Conservation (phyloP, 768 basidiomycete genomes). For the Thelephora ganbajun region DNA sequence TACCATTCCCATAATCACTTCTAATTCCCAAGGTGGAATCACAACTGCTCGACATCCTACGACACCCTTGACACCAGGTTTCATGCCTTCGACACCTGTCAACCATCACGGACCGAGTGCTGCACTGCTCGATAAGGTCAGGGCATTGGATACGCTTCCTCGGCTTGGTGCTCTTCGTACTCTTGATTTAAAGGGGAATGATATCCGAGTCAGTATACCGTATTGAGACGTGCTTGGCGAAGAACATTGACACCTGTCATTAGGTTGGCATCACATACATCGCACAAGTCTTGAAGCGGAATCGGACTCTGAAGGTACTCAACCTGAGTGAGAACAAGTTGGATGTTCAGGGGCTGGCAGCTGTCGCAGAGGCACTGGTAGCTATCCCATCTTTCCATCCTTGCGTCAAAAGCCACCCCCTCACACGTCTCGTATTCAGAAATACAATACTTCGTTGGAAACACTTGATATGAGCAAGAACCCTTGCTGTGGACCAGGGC, state of each 20-base stretch:
- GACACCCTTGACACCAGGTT: slow-evolving; percentile 8
- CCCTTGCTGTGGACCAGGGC: slow-evolving; percentile 77
- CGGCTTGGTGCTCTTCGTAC: slow-evolving; percentile 77
- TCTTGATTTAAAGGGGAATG: slow-evolving; percentile 85
- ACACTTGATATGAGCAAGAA: slow-evolving; percentile 90
- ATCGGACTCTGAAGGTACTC: slow-evolving; percentile 85
- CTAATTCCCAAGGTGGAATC: slow-evolving; percentile 32
- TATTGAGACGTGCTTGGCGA: too few species aligned
- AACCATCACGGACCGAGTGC: slow-evolving; percentile 44
- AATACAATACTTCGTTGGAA: slow-evolving; percentile 90
- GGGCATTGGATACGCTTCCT: slow-evolving; percentile 80
- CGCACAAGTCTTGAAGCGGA: slow-evolving; percentile 91
- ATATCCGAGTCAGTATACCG: slow-evolving; percentile 56
- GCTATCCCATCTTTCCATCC: slow-evolving; percentile 14
- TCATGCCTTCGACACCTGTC: slow-evolving; percentile 3
- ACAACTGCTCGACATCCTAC: slow-evolving; percentile 27
- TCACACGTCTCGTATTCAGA: slow-evolving; percentile 29
- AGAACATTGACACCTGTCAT: not conserved
- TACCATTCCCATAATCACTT: slow-evolving; percentile 58
- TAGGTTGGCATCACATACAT: slow-evolving; percentile 76
- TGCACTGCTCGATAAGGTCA: slow-evolving; percentile 75
- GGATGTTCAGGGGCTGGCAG: slow-evolving; percentile 64
- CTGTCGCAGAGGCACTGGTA: slow-evolving; percentile 83
- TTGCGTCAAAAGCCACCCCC: not conserved
- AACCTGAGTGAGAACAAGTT: slow-evolving; percentile 93